Conservation (phyloP, 768 basidiomycete species). For the Hortiboletus campestris region DNA sequence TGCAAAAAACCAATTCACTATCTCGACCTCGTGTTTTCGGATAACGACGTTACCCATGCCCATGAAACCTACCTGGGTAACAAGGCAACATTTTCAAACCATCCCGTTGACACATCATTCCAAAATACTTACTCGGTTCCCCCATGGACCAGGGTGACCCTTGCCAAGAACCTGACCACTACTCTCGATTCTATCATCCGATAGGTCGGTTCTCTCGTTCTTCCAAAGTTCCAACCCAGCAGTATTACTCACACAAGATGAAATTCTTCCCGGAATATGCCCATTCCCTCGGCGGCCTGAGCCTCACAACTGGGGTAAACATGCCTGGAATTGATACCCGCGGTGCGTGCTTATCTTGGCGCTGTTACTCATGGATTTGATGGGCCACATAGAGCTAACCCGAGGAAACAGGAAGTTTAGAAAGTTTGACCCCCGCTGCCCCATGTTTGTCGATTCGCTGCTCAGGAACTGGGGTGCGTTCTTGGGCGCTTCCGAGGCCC, state of each 20-base stretch:
- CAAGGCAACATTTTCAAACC: neutral
- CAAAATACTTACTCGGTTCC: neutral
- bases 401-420: conserved; percentile 12
- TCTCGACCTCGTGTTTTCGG: conserved; percentile 11
- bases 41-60: conserved; percentile 1
- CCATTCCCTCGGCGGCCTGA: conserved; percentile 6
- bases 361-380: conserved; percentile 6
- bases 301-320: conserved; percentile 17
- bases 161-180: neutral
- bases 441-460: conserved; percentile 12
- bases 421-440: conserved; percentile 11
- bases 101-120: neutral
- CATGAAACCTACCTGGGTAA: neutral
- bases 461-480: conserved; percentile 32
- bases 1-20: conserved; percentile 8
- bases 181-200: conserved; percentile 1
- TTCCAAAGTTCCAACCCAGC: neutral
- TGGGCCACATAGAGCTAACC: conserved; percentile 4
- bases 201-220: neutral
- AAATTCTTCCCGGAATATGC: neutral
- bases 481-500: conserved; percentile 6
- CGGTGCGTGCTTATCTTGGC: conserved; percentile 16
- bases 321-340: neutral
- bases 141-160: neutral
- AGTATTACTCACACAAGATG: conserved; percentile 4